A percentile compares a stretch with the other conserved stretches of the same genome.
These are phyloP conservation scores for Rhodotorula sp. DNA, from an alignment of 1,284 basidiomycete genomes.

Conservation along the genomic window DNA sequence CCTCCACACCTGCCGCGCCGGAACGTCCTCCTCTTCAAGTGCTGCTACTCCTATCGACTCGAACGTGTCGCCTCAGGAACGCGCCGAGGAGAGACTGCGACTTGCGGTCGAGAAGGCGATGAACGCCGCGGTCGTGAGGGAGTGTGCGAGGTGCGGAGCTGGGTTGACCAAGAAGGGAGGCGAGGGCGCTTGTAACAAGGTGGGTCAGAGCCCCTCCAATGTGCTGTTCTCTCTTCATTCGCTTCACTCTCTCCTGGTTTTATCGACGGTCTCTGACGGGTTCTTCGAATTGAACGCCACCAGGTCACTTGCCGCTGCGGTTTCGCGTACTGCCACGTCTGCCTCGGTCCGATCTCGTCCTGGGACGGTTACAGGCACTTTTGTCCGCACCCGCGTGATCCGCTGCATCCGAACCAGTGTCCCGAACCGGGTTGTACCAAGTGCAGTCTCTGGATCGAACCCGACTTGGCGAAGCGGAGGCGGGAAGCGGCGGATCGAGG, in stretches of 20 bases:
- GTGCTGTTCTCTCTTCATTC: no score
- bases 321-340: slow-evolving; percentile 19
- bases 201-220: no score
- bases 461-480: slow-evolving; percentile 4
- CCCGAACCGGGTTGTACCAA: slow-evolving; percentile 1
- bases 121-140: slow-evolving; percentile 20
- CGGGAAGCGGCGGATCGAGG: slow-evolving; percentile 1
- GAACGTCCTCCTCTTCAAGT: background rate
- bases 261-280: no score
- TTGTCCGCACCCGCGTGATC: slow-evolving; percentile 26
- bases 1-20: slow-evolving; percentile 2
- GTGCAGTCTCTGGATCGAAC: slow-evolving; percentile 17
- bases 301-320: slow-evolving; percentile 36
- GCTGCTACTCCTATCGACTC: background rate
- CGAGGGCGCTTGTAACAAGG: slow-evolving; percentile 31
- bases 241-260: no score
- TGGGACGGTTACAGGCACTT: slow-evolving; percentile 28
- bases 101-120: slow-evolving; percentile 32
- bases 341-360: slow-evolving; percentile 12
- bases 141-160: slow-evolving; percentile 25
- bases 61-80: background rate
- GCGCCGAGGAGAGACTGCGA: slow-evolving; percentile 22
- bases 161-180: slow-evolving; percentile 24
- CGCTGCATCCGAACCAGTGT: slow-evolving; percentile 8
- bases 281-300: no score